phyloP scores from a whole-genome alignment of 305 asterid species.

The Fraxinus dipetala region DNA sequence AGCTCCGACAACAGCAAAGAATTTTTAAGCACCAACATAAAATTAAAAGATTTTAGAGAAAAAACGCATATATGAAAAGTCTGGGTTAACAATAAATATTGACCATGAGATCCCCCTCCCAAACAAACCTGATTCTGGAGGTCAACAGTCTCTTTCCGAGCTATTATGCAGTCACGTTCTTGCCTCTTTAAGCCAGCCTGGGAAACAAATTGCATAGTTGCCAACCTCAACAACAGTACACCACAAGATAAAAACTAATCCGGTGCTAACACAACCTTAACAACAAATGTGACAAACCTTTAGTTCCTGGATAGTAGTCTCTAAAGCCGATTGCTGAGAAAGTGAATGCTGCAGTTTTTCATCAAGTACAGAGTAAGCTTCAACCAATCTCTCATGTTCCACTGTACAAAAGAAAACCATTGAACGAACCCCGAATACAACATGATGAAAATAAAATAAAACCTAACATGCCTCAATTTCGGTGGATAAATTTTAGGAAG shows the following conservation, averaged over 20 bases:
- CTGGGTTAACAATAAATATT: background rate
- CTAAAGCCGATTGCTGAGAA: conserved; percentile 55
- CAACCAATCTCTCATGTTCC: conserved; percentile 76
- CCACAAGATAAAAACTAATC: conserved; percentile 9
- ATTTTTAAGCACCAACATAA: background rate
- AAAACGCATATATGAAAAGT: background rate
- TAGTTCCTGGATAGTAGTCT: conserved; percentile 64
- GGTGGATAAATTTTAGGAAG: background rate
- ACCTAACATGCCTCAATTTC: background rate
- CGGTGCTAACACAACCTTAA: conserved; percentile 1
- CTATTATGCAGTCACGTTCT: conserved; percentile 66
- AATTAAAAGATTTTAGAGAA: background rate
- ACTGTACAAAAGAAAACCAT: conserved; percentile 40
- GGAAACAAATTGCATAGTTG: background rate
- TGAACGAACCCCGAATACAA: background rate
- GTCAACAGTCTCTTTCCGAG: conserved; percentile 72
- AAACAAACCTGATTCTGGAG: conserved; percentile 80
- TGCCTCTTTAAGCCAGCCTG: conserved; percentile 75
- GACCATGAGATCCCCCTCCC: conserved; percentile 5
- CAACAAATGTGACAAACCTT: conserved; percentile 45
- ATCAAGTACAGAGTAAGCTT: conserved; percentile 60
- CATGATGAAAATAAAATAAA: background rate
- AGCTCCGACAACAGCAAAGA: background rate
- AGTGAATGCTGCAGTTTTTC: conserved; percentile 71
- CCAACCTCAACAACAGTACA: conserved; percentile 11